phyloP scores from a whole-genome alignment of 306 rosid genomes.

The Hippophae gyantsensis region DNA sequence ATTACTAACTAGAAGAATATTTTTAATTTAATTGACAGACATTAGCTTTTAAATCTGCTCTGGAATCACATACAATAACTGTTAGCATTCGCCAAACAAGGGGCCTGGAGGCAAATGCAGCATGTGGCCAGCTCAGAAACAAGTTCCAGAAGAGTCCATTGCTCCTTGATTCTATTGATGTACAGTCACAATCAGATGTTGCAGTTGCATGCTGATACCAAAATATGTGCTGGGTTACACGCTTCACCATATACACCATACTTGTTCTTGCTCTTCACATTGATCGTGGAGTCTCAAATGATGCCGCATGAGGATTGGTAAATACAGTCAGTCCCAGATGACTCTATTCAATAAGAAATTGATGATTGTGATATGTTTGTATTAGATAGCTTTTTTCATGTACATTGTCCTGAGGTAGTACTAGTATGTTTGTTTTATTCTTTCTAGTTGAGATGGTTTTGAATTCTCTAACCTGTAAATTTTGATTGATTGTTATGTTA shows the following conservation, averaged over 20 bases:
- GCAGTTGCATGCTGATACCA: slow-evolving; percentile 47
- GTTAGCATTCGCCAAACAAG: slow-evolving; percentile 80
- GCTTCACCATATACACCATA: background rate
- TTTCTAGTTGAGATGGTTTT: too few species aligned
- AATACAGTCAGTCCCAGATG: too few species aligned
- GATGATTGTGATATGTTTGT: too few species aligned
- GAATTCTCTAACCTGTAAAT: too few species aligned
- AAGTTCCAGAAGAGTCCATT: slow-evolving; percentile 75
- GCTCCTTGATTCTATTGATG: slow-evolving; percentile 34
- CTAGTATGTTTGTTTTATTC: too few species aligned
- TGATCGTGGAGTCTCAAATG: too few species aligned
- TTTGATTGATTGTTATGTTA: too few species aligned
- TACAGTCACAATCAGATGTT: slow-evolving; percentile 38
- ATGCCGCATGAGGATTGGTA: too few species aligned
- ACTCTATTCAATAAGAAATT: too few species aligned
- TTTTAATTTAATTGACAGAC: slow-evolving; percentile 36
- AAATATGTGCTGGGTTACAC: slow-evolving; percentile 7
- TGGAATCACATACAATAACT: slow-evolving; percentile 63
- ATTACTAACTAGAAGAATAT: slow-evolving; percentile 1
- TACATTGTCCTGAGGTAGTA: too few species aligned
- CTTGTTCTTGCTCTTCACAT: too few species aligned
- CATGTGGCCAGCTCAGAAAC: slow-evolving; percentile 95
- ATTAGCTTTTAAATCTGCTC: slow-evolving; percentile 61
- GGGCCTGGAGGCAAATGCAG: slow-evolving; percentile 95
- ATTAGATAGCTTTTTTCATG: too few species aligned